phyloP scores from a whole-genome alignment of 2,329 filamentous ascomycete genomes.

The Apiospora kogelbergensis region DNA sequence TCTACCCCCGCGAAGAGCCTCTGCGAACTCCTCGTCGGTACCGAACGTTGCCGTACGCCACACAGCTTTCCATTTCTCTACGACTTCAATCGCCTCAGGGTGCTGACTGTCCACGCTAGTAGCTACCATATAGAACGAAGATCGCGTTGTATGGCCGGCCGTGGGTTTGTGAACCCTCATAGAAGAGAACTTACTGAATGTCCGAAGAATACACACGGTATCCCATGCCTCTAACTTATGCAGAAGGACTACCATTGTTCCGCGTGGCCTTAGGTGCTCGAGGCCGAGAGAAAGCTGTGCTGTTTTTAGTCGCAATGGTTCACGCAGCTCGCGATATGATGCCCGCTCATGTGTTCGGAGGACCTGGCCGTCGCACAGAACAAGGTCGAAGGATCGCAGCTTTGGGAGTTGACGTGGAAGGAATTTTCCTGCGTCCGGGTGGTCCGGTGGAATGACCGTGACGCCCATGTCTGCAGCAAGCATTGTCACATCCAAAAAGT shows the following conservation, averaged over 20 bases:
- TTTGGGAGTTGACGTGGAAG: conserved; percentile 25
- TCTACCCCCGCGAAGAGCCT: conserved; percentile 10
- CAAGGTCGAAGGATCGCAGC: conserved; percentile 41
- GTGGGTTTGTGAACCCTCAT: conserved; percentile 43
- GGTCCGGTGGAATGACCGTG: conserved; percentile 29
- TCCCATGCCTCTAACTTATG: conserved; percentile 46
- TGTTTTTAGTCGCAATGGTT: conserved; percentile 19
- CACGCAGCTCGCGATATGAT: conserved; percentile 19
- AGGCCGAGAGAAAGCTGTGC: conserved; percentile 31
- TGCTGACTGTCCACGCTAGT: conserved; percentile 35
- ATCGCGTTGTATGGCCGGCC: conserved; percentile 38
- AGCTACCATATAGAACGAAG: conserved; percentile 55
- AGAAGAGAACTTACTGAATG: conserved; percentile 34
- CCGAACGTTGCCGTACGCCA: conserved; percentile 43
- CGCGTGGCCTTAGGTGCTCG: conserved; percentile 43
- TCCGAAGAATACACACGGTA: conserved; percentile 37
- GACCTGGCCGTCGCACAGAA: conserved; percentile 34
- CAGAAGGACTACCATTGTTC: conserved; percentile 50
- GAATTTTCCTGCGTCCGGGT: conserved; percentile 32
- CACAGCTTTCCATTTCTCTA: conserved; percentile 39
- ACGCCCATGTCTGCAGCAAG: conserved; percentile 42
- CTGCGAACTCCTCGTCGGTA: conserved; percentile 24
- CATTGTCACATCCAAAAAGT: conserved; percentile 50
- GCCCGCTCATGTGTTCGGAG: conserved; percentile 26
- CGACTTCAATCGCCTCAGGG: conserved; percentile 32